Conservation (phyloP, 768 basidiomycete genomes). For the Suillus brevipes region DNA sequence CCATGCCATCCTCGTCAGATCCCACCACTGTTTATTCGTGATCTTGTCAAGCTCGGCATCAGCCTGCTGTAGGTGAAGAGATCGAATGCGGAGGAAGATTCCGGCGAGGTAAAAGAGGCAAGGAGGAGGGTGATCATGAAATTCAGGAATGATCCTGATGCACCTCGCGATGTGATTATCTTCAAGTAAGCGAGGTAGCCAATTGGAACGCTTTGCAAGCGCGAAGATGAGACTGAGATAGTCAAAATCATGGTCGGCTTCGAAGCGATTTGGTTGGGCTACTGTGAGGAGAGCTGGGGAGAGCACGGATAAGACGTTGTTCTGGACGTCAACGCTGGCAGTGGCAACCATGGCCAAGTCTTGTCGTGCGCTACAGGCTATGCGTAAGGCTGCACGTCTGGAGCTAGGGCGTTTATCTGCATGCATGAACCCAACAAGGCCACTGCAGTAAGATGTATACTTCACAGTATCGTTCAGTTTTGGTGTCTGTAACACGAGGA, state of each 20-base stretch:
- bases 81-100: background rate
- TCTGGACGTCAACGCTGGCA: background rate
- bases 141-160: background rate
- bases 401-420: too few relatives aligned
- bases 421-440: background rate
- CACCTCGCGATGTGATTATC: background rate
- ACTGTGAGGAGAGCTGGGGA: background rate
- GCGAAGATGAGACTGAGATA: background rate
- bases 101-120: background rate
- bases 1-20: background rate
- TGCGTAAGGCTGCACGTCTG: background rate
- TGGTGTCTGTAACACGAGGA: background rate
- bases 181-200: background rate
- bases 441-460: background rate
- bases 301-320: background rate
- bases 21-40: background rate
- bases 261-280: background rate
- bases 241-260: background rate
- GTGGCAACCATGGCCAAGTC: background rate
- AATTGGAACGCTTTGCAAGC: background rate
- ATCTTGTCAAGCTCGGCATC: background rate
- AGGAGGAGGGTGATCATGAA: background rate
- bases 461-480: background rate
- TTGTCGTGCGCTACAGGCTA: background rate
- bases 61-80: background rate